A percentile compares a stretch with the other conserved stretches of the same genome.
Evolutionary conservation across 352 stramenopile species (phyloP).

Genomic region (Discostella stelligera): DNA sequence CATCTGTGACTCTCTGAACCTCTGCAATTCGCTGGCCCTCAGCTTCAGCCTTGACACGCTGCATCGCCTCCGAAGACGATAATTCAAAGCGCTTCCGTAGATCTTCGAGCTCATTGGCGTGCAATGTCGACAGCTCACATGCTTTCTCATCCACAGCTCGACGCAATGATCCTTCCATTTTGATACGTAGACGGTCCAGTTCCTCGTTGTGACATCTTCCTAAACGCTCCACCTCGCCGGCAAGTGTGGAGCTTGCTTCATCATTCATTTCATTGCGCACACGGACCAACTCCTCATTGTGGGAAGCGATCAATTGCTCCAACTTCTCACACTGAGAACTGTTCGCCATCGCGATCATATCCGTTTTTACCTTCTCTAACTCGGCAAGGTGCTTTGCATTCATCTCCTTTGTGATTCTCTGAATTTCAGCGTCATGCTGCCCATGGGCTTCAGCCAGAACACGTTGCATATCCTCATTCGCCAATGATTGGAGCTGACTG

Average conservation of each 20-base stretch:
- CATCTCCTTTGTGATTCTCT: constrained; percentile 48
- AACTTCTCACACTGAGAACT: constrained; percentile 40
- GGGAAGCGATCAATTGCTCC: constrained; percentile 25
- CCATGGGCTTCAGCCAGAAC: constrained; percentile 33
- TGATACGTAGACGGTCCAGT: constrained; percentile 8
- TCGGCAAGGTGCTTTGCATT: constrained; percentile 40
- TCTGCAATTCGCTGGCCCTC: constrained; percentile 14
- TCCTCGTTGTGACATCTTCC: constrained; percentile 18
- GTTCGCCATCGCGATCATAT: constrained; percentile 39
- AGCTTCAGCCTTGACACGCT: constrained; percentile 37
- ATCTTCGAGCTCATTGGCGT: constrained; percentile 25
- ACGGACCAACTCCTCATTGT: constrained; percentile 16
- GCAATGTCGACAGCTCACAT: constrained; percentile 19
- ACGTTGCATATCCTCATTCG: constrained; percentile 24
- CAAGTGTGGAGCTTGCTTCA: constrained; percentile 10
- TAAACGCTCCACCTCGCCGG: constrained; percentile 36
- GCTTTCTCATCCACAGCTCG: constrained; percentile 20
- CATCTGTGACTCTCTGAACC: constrained; percentile 33
- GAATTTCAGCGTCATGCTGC: constrained; percentile 37
- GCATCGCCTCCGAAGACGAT: constrained; percentile 25
- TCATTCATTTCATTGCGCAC: constrained; percentile 22
- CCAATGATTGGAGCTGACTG: neutral
- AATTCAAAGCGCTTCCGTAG: constrained; percentile 37
- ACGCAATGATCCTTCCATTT: constrained; percentile 15
- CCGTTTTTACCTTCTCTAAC: constrained; percentile 40